Evolutionary conservation across 768 basidiomycete genomes (phyloP), one percentile per base, ranked within the genome.

Genomic region (Kwoniella dejecticola): DNA sequence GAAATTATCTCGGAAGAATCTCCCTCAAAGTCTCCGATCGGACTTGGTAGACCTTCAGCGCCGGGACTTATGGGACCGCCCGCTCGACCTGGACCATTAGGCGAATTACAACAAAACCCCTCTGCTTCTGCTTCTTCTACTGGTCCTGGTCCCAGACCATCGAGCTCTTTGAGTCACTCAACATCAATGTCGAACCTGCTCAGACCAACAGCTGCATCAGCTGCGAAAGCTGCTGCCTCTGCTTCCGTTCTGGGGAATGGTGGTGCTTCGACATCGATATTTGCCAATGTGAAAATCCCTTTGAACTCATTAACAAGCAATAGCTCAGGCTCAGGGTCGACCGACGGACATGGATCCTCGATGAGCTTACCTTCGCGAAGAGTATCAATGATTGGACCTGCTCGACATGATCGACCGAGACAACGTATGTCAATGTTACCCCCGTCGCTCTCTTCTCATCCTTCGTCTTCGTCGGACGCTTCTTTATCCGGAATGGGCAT

Each of bases 21-120:
- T 40, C 38, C 24, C 5, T 36, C 44, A 21, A 33, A 30, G 24
- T 63, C 62, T n/a, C 36, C 53, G 0, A 47, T 45, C 11, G 60
- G 60, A 29, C 24, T 53, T 4, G 47, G 60, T 54, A 52, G 52
- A 38, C 42, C 49, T 2, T 42, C 60, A 24, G 27, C 41, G 7
- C 5, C 57, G 7, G 56, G 60, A 5, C 38, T 63, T n/a, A 67
- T 67, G 65, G 65, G 65, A 13, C 65, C 65, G 4, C 65, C 65
- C 24, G 41, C 53, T 31, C 26, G 61, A 52, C 55, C 58, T 24
- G 52, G 58, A n/a, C 63, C 63, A 8, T 46, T 64, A 5, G 57
- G 44, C 15, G 63, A 64, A 33, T 38, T 57, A 13, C 56, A 63
- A 36, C 7, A 36, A 7, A 36, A 36, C 15, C 33, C 33, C 38